phyloP scores from a whole-genome alignment of 2,329 filamentous ascomycete genomes.

The Allantophomopsis cytisporea region DNA sequence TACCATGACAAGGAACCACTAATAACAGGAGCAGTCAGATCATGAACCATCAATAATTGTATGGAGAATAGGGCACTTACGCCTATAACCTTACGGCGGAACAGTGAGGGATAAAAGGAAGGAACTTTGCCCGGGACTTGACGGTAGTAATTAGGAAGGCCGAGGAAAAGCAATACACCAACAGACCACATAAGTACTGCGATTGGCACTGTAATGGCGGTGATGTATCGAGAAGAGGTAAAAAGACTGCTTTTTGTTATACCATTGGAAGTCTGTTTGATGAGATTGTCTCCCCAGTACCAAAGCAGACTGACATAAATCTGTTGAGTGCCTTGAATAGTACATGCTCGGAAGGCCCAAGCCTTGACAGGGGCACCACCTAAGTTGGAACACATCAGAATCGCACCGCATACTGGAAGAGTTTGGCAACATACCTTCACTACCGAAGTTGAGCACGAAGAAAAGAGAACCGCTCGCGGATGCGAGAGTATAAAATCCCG shows the following conservation, averaged over 20 bases:
- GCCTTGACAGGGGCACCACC: conserved; percentile 37
- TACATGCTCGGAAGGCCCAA: conserved; percentile 54
- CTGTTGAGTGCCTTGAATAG: conserved; percentile 55
- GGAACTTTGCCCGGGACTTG: conserved; percentile 49
- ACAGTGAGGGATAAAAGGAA: conserved; percentile 48
- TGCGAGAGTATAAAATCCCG: conserved; percentile 44
- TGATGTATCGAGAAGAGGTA: conserved; percentile 2
- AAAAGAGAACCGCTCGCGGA: conserved; percentile 49
- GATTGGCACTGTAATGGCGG: conserved; percentile 41
- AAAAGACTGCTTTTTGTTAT: conserved; percentile 11
- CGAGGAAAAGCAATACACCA: conserved; percentile 39
- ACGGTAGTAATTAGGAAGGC: conserved; percentile 54
- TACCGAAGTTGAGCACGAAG: conserved; percentile 53
- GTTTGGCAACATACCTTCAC: conserved; percentile 32
- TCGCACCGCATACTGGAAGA: too few relatives aligned
- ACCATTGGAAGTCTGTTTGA: conserved; percentile 27
- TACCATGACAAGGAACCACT: conserved; percentile 49
- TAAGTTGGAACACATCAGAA: too few relatives aligned
- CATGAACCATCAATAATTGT: too few relatives aligned
- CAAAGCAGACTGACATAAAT: conserved; percentile 50
- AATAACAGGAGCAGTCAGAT: not conserved
- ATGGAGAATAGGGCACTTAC: not conserved
- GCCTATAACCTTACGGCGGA: conserved; percentile 48
- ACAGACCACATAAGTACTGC: conserved; percentile 41
- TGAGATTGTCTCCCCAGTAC: conserved; percentile 50